A percentile compares a stretch with the other conserved stretches of the same genome.
These are phyloP conservation scores for Decorospora gaudefroyi DNA, from an alignment of 2,329 filamentous ascomycete genomes.

Conservation along the genomic window DNA sequence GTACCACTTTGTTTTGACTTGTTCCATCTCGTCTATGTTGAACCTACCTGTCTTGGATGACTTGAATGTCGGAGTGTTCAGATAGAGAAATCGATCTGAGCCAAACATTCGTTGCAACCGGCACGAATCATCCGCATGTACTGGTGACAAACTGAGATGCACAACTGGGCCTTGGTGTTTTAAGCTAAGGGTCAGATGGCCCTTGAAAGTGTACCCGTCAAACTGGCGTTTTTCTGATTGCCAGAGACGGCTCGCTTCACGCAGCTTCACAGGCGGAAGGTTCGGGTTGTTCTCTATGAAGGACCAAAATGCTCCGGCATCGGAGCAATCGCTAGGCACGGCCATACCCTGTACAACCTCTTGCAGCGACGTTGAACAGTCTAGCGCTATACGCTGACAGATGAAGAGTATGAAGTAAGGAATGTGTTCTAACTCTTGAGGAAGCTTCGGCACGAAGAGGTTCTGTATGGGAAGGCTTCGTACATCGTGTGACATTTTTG, in stretches of 20 bases:
- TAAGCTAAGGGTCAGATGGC: constrained; percentile 27
- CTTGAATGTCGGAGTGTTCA: constrained; percentile 43
- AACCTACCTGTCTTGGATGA: constrained; percentile 20
- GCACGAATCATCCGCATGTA: constrained; percentile 41
- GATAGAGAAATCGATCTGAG: constrained; percentile 50
- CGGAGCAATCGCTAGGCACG: constrained; percentile 1
- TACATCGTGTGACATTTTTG: constrained; percentile 30
- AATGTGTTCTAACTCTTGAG: constrained; percentile 10
- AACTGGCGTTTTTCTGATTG: constrained; percentile 23
- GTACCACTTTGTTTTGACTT: constrained; percentile 33
- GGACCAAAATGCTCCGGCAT: constrained; percentile 30
- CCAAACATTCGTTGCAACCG: constrained; percentile 47
- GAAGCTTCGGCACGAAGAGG: constrained; percentile 34
- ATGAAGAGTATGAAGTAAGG: constrained; percentile 45
- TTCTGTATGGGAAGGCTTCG: constrained; percentile 33
- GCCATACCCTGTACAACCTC: constrained; percentile 23
- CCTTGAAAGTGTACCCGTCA: constrained; percentile 45
- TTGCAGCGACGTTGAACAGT: constrained; percentile 14
- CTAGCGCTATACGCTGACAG: constrained; percentile 34
- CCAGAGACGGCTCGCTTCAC: constrained; percentile 34
- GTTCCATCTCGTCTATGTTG: constrained; percentile 10
- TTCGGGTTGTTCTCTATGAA: constrained; percentile 9
- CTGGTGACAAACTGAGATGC: constrained; percentile 29
- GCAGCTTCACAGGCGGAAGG: constrained; percentile 6
- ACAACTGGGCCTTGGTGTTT: constrained; percentile 28